A percentile compares a stretch with the other conserved stretches of the same genome.
Evolutionary conservation across 306 rosid genomes (phyloP).

Genomic region (Prunus mongolica): DNA sequence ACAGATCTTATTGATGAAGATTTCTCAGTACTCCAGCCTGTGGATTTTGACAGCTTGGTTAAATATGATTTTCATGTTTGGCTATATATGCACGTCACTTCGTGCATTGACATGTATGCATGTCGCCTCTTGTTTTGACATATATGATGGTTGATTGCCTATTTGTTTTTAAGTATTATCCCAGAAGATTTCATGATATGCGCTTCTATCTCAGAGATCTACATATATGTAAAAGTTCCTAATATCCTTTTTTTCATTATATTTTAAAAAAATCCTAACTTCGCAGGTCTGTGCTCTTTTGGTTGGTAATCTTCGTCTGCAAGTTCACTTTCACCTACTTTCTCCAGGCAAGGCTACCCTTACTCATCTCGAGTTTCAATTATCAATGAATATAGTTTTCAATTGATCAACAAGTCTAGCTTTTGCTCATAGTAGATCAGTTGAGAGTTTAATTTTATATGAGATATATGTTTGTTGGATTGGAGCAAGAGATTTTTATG

Average conservation of each 20-base stretch:
- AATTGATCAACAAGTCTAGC: background rate
- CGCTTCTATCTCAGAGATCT: background rate
- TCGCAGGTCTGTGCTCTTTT: constrained; percentile 71
- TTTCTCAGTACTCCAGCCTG: background rate
- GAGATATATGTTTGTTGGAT: background rate
- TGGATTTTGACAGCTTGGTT: background rate
- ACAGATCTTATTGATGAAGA: background rate
- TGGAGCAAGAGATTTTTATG: background rate
- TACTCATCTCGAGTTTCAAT: background rate
- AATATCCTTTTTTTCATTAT: background rate
- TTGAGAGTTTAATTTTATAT: constrained; percentile 2
- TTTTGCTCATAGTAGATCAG: background rate
- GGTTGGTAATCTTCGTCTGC: constrained; percentile 83
- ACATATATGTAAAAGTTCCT: background rate
- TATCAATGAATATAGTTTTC: constrained; percentile 6
- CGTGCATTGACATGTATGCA: background rate
- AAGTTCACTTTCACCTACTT: constrained; percentile 89
- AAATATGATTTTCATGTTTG: background rate
- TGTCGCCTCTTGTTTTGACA: background rate
- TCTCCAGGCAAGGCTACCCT: constrained; percentile 70
- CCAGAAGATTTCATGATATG: background rate
- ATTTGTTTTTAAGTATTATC: background rate
- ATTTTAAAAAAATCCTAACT: background rate
- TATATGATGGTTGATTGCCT: background rate
- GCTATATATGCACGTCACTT: background rate